Evolutionary conservation across 768 basidiomycete species (phyloP), one percentile per base, ranked within the genome.

Genomic region (Kwoniella dejecticola): DNA sequence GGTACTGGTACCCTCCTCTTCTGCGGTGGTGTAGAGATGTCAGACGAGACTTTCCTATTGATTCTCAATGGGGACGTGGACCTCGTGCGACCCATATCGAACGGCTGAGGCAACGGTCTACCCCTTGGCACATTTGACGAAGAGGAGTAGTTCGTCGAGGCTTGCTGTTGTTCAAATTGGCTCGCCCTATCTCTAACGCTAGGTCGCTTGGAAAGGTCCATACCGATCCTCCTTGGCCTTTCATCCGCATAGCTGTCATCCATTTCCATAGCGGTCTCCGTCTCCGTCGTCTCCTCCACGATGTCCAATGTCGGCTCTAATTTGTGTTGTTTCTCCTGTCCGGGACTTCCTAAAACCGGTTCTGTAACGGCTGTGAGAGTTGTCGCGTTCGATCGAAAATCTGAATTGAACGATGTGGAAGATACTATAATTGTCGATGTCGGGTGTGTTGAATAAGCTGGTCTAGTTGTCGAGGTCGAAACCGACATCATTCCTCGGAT

Each of bases 111-210:
- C 17, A 59, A 38, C 21, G 62, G 55, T 38, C 64, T 31, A 12
- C 53, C 36, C 23, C 44, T 54, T 10, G 66, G 54, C n/a, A 65
- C 45, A n/a, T 67, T 55, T 24, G 53, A 24, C 33, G 66, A 53
- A 5, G 54, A 45, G 31, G 45, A 55, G 29, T 48, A 23, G 12
- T 45, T n/a, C 21, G n/a, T 17, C 21, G n/a, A 12, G 6, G 11
- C 6, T 50, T 48, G 26, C 26, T 48, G 46, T 29, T 48, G 27
- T 50, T 73, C 71, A 41, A 63, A 73, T 17, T 42, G 54, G 42
- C 44, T 69, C 7, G 72, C 72, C 23, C 72, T 42, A 47, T 74
- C 72, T 33, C 59, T 68, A 7, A 74, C 72, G 47, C 62, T 74
- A 3, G 60, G 64, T 24, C 64, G 61, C 38, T 67, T 41, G 5